Conservation (phyloP, 768 basidiomycete species). For the Terana coerulea region DNA sequence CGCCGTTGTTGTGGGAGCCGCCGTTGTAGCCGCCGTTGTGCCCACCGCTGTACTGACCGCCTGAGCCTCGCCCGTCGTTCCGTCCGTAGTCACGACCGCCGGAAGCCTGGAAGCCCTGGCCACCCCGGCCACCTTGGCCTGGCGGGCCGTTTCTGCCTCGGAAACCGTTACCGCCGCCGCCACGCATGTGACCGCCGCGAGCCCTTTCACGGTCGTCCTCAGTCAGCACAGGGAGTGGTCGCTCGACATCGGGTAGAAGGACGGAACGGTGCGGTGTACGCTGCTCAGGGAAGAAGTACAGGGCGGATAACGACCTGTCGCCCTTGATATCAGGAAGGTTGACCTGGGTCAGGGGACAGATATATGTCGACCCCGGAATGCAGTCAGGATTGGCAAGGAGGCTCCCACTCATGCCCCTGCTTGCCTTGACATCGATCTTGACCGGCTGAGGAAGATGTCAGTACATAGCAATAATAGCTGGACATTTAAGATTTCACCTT, state of each 20-base stretch:
- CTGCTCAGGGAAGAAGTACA: constrained; percentile 90
- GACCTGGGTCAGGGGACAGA: constrained; percentile 59
- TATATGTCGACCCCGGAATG: constrained; percentile 89
- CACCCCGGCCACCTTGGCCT: constrained; percentile 8
- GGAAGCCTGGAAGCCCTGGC: constrained; percentile 1
- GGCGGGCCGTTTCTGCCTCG: not conserved
- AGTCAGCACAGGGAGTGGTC: constrained; percentile 56
- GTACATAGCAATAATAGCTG: not conserved
- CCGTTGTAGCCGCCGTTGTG: constrained; percentile 7
- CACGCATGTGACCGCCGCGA: constrained; percentile 43
- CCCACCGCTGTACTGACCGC: not conserved
- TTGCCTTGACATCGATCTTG: constrained; percentile 60
- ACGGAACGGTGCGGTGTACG: constrained; percentile 80
- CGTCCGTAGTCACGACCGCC: constrained; percentile 6
- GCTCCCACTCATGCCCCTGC: constrained; percentile 76
- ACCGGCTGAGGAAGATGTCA: constrained; percentile 53
- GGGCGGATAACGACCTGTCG: constrained; percentile 82
- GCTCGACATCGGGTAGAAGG: constrained; percentile 69
- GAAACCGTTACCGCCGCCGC: constrained; percentile 27
- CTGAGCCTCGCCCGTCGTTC: not conserved
- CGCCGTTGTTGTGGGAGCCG: not conserved
- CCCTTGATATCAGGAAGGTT: constrained; percentile 77
- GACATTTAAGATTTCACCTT: constrained; percentile 55
- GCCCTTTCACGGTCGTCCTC: constrained; percentile 68
- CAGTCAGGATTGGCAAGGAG: constrained; percentile 83